These are phyloP conservation scores for Eimeria falciformis DNA, from an alignment of 169 alveolate species.

Conservation along the genomic window DNA sequence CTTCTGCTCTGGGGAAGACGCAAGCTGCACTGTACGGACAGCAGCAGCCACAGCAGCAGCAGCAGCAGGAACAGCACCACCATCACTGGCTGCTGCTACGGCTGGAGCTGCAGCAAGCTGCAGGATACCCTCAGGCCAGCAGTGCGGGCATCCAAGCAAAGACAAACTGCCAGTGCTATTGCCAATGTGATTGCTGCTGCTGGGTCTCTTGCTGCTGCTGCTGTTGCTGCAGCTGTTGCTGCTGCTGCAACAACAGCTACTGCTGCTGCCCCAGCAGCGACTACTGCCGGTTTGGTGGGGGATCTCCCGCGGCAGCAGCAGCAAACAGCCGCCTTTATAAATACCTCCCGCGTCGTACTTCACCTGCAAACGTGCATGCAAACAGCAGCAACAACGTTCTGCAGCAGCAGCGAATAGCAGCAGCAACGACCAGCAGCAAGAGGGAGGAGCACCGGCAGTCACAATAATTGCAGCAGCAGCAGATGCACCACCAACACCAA, in stretches of 20 bases:
- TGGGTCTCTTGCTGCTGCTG: background rate
- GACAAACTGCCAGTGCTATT: background rate
- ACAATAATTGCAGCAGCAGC: constrained; percentile 20
- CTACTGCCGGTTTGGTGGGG: too few relatives aligned
- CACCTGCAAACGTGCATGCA: constrained; percentile 8
- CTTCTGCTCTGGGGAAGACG: background rate
- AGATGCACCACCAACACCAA: background rate
- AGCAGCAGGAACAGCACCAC: background rate
- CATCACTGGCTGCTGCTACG: background rate
- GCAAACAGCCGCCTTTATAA: constrained; percentile 20
- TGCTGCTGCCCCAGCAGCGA: too few relatives aligned
- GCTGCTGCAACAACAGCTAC: background rate
- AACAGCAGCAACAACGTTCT: background rate
- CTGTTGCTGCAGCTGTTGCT: background rate
- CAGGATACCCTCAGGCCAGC: background rate
- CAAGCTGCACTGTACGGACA: background rate
- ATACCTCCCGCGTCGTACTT: constrained; percentile 1
- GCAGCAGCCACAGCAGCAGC: constrained; percentile 5
- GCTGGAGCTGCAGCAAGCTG: constrained; percentile 41
- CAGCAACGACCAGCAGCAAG: background rate
- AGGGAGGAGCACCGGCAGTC: background rate
- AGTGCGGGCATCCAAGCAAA: background rate
- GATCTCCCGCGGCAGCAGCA: constrained; percentile 32
- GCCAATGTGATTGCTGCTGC: constrained; percentile 26
- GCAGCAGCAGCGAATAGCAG: background rate